phyloP scores from a whole-genome alignment of 192 early-diverging fungal species.

The Coemansia sp. region DNA sequence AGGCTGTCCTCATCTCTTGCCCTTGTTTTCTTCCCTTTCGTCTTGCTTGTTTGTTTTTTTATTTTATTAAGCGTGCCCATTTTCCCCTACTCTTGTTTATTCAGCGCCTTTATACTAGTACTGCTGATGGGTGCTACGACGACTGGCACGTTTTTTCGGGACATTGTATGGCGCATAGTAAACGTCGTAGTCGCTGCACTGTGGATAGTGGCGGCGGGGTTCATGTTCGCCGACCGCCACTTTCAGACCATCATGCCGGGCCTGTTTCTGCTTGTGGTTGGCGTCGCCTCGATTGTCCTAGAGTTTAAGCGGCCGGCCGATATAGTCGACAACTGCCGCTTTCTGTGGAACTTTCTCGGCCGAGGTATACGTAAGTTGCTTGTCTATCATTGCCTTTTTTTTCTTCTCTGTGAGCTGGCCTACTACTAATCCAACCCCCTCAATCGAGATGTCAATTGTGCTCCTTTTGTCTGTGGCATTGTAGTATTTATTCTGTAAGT shows the following conservation, averaged over 20 bases:
- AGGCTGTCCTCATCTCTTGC: not conserved
- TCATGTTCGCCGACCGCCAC: conserved; percentile 37
- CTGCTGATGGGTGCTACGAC: conserved; percentile 3
- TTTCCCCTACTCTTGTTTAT: not conserved
- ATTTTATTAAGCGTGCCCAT: not conserved
- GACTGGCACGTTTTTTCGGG: conserved; percentile 2
- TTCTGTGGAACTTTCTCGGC: conserved; percentile 58
- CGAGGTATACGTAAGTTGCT: conserved; percentile 43
- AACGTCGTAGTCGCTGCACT: conserved; percentile 46
- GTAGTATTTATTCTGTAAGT: conserved; percentile 51
- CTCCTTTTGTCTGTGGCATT: not conserved
- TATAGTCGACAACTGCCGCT: conserved; percentile 48
- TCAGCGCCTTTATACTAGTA: too few relatives aligned
- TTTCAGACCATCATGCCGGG: conserved; percentile 49
- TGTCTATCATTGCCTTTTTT: not conserved
- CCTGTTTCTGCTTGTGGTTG: conserved; percentile 38
- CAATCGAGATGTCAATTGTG: not conserved
- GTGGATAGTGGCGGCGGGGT: conserved; percentile 46
- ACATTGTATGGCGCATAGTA: conserved; percentile 44
- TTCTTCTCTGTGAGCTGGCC: not conserved
- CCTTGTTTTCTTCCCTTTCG: not conserved
- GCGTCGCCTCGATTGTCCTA: conserved; percentile 32
- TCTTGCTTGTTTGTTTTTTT: not conserved
- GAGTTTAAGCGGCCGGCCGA: conserved; percentile 46
- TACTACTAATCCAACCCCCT: conserved; percentile 5